Conservation (phyloP, 2,329 filamentous ascomycete species). For the Colletotrichum karsti region DNA sequence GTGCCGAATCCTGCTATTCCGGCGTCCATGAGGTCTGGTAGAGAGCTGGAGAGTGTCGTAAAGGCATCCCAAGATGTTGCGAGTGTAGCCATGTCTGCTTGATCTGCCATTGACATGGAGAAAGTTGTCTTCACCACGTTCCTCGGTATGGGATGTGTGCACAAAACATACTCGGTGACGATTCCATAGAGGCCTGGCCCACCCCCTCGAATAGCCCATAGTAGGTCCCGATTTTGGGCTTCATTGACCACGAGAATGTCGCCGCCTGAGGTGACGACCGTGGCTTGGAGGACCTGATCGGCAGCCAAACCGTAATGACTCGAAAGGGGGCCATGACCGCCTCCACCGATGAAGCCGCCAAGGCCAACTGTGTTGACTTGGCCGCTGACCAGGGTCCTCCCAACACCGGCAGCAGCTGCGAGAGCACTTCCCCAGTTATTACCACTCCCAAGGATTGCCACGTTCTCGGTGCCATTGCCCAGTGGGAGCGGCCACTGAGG, state of each 20-base stretch:
- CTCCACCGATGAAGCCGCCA: slow-evolving; percentile 39
- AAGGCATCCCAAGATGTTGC: not conserved
- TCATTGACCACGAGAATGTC: slow-evolving; percentile 22
- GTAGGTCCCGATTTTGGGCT: slow-evolving; percentile 25
- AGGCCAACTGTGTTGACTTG: slow-evolving; percentile 67
- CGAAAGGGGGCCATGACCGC: slow-evolving; percentile 37
- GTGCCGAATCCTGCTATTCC: not conserved
- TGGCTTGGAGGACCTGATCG: slow-evolving; percentile 36
- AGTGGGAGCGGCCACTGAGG: not conserved
- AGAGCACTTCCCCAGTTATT: slow-evolving; percentile 46
- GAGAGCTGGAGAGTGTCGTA: not conserved
- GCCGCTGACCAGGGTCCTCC: slow-evolving; percentile 52
- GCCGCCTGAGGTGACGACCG: slow-evolving; percentile 35
- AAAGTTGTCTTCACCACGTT: slow-evolving; percentile 10
- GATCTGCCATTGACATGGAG: not conserved
- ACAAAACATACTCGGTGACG: slow-evolving; percentile 28
- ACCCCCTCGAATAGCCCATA: slow-evolving; percentile 30
- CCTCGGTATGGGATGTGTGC: slow-evolving; percentile 16
- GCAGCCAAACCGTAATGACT: slow-evolving; percentile 35
- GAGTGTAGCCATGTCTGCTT: fast-evolving
- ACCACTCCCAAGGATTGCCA: not conserved
- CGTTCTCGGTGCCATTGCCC: not conserved
- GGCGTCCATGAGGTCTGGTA: not conserved
- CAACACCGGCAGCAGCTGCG: slow-evolving; percentile 45
- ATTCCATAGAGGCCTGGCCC: slow-evolving; percentile 26